Evolutionary conservation across 2,329 filamentous ascomycete species (phyloP).

Genomic region (Fusarium anguioides): DNA sequence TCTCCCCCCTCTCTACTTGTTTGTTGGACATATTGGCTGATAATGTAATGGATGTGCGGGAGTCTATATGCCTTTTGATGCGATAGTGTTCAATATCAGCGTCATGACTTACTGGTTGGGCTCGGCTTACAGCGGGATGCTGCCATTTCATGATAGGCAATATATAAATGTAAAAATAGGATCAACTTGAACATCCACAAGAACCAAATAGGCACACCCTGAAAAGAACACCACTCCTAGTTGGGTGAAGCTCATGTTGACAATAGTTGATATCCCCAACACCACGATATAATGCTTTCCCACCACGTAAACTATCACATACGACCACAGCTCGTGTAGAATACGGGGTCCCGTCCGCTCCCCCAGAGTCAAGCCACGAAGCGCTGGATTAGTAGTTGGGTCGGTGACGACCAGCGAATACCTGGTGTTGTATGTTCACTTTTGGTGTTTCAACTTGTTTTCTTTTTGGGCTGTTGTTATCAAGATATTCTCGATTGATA

Average conservation of each 20-base stretch:
- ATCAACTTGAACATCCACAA: too few relatives aligned
- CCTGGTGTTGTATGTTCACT: conserved; percentile 40
- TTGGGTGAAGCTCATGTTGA: too few relatives aligned
- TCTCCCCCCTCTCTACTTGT: background rate
- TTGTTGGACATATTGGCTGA: background rate
- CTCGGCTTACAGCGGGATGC: too few relatives aligned
- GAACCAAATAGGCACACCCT: too few relatives aligned
- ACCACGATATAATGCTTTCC: background rate
- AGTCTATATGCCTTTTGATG: too few relatives aligned
- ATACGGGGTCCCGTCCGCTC: conserved; percentile 42
- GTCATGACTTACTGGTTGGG: too few relatives aligned
- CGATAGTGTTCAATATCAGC: too few relatives aligned
- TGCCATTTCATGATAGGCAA: too few relatives aligned
- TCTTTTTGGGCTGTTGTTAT: conserved; percentile 6
- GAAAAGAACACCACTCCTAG: too few relatives aligned
- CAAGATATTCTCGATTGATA: background rate
- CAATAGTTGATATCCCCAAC: background rate
- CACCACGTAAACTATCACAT: conserved; percentile 11
- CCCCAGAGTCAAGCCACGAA: conserved; percentile 37
- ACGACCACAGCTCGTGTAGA: conserved; percentile 40
- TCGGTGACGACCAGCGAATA: conserved; percentile 41
- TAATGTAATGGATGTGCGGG: background rate
- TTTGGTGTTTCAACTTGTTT: conserved; percentile 1
- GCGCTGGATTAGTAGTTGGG: conserved; percentile 42
- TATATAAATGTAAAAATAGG: too few relatives aligned